A percentile compares a stretch with the other conserved stretches of the same genome.
Evolutionary conservation across 2,329 filamentous ascomycete species (phyloP).

Genomic region (Chalaropsis thielavioides): DNA sequence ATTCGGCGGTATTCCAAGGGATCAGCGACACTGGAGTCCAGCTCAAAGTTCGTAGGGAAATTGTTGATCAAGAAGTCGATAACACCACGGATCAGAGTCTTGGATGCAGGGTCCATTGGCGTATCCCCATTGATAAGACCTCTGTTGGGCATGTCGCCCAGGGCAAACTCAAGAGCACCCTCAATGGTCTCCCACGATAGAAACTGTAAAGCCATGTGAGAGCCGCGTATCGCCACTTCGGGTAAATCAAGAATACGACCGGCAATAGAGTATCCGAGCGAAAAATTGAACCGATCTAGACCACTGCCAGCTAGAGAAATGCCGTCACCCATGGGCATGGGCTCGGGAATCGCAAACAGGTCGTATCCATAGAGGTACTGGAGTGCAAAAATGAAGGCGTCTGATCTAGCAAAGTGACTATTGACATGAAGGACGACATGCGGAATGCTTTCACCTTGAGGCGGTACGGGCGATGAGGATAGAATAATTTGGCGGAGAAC

Average conservation of each 20-base stretch:
- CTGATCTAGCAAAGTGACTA: conserved; percentile 39
- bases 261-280: conserved; percentile 50
- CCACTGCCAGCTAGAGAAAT: conserved; percentile 28
- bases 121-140: conserved; percentile 27
- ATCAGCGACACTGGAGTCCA: conserved; percentile 34
- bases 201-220: conserved; percentile 43
- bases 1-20: conserved; percentile 29
- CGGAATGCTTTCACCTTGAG: conserved; percentile 20
- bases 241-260: conserved; percentile 43
- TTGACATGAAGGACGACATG: conserved; percentile 34
- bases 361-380: conserved; percentile 43
- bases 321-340: conserved; percentile 22
- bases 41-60: conserved; percentile 44
- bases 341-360: conserved; percentile 29
- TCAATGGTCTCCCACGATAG: conserved; percentile 51
- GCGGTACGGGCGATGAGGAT: conserved; percentile 22
- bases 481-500: conserved; percentile 25
- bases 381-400: conserved; percentile 42
- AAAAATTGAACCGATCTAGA: conserved; percentile 36
- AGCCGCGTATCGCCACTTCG: conserved; percentile 40
- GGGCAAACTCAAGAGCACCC: conserved; percentile 41
- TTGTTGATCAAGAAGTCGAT: conserved; percentile 45
- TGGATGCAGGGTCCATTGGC: conserved; percentile 35
- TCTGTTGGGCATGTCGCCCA: conserved; percentile 26
- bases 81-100: conserved; percentile 39